A percentile compares a stretch with the other conserved stretches of the same genome.
Evolutionary conservation across 2,329 filamentous ascomycete genomes (phyloP).

Genomic region (Aspergillus sp.): DNA sequence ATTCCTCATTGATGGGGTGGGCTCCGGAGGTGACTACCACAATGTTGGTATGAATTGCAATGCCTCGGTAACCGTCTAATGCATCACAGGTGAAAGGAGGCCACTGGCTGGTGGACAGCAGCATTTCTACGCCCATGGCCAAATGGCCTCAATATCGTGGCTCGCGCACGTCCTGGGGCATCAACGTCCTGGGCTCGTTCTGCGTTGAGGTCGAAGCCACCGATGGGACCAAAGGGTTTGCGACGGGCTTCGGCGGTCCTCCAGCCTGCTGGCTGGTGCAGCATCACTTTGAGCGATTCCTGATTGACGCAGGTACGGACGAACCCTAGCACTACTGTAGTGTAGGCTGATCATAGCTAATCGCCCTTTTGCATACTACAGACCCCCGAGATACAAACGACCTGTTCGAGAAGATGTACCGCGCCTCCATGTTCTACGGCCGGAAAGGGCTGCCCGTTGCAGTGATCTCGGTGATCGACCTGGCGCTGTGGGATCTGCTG

Average conservation of each 20-base stretch:
- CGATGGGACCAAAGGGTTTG: constrained; percentile 88
- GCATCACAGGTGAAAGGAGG: constrained; percentile 35
- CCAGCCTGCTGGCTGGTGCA: constrained; percentile 90
- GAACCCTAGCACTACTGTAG: no score
- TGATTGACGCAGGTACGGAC: constrained; percentile 60
- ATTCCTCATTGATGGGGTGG: constrained; percentile 38
- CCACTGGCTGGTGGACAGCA: constrained; percentile 77
- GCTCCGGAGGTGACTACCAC: constrained; percentile 58
- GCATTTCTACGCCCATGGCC: constrained; percentile 88
- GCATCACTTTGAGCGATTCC: constrained; percentile 86
- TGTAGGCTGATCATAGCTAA: background rate
- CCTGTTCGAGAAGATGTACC: constrained; percentile 94
- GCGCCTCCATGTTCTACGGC: constrained; percentile 91
- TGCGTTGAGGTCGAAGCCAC: constrained; percentile 79
- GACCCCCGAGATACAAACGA: constrained; percentile 87
- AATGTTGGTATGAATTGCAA: constrained; percentile 55
- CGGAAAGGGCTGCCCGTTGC: constrained; percentile 84
- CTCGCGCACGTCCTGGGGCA: constrained; percentile 86
- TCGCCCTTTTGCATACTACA: constrained; percentile 18
- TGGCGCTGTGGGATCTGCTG: constrained; percentile 84
- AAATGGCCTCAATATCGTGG: constrained; percentile 79
- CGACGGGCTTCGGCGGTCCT: constrained; percentile 86
- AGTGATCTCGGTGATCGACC: constrained; percentile 87
- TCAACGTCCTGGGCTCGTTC: constrained; percentile 90
- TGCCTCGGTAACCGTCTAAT: constrained; percentile 2